A percentile compares a stretch with the other conserved stretches of the same genome.
Conservation (phyloP, 345 rosid genomes). For the Eucalyptus melliodora region DNA sequence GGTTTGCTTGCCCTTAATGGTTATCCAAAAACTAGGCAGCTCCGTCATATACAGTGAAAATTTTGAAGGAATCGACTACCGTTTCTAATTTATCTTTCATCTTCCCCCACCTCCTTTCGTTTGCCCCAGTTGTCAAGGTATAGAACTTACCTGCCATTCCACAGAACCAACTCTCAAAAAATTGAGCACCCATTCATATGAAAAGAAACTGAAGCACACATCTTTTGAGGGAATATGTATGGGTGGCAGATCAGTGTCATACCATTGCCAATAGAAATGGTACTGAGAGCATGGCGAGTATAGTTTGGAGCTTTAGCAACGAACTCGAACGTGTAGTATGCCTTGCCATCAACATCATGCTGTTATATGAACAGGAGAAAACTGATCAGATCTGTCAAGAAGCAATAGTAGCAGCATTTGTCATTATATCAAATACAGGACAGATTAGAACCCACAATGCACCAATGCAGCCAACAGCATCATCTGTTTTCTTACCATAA, state of each 20-base stretch:
- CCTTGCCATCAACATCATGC: conserved; percentile 74
- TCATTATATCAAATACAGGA: not conserved
- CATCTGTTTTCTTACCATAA: not conserved
- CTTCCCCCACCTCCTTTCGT: conserved; percentile 87
- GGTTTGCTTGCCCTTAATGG: not conserved
- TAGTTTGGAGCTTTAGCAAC: conserved; percentile 75
- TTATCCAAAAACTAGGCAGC: not conserved
- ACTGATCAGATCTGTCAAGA: not conserved
- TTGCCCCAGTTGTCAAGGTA: conserved; percentile 79
- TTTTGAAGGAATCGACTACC: conserved; percentile 65
- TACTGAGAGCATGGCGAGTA: conserved; percentile 78
- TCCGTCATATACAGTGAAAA: conserved; percentile 24
- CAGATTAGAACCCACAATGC: not conserved
- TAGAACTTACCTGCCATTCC: conserved; percentile 60
- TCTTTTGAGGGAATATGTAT: not conserved
- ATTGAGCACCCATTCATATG: not conserved
- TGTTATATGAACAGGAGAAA: conserved; percentile 3
- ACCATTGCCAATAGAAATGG: conserved; percentile 72
- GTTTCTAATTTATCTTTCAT: conserved; percentile 76
- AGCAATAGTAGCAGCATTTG: not conserved
- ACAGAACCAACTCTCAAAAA: not conserved
- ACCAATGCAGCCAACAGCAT: not conserved
- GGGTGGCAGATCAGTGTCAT: not conserved
- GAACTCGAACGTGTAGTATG: conserved; percentile 78
- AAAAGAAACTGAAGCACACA: not conserved